Evolutionary conservation across 2,329 filamentous ascomycete species (phyloP).

Genomic region (Drechslera avenae): DNA sequence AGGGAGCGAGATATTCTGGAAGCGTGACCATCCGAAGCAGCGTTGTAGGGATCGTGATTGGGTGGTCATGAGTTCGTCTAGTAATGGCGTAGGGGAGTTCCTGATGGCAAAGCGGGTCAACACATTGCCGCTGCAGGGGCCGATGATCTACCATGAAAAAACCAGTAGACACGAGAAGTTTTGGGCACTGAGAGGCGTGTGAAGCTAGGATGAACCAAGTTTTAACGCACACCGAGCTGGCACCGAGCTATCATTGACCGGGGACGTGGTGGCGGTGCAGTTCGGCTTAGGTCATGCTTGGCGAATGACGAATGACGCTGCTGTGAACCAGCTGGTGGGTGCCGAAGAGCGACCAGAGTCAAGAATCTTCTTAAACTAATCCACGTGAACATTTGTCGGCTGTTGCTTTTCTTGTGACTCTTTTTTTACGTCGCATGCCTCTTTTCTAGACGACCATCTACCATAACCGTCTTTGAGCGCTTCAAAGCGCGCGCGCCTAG

Average conservation of each 20-base stretch:
- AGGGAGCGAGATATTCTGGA: constrained; percentile 22
- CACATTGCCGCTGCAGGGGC: constrained; percentile 40
- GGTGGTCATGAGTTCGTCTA: constrained; percentile 10
- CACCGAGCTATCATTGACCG: background rate
- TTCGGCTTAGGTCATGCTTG: constrained; percentile 10
- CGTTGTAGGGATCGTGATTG: constrained; percentile 21
- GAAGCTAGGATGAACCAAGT: constrained; percentile 12
- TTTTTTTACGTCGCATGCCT: constrained; percentile 6
- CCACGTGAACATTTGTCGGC: constrained; percentile 9
- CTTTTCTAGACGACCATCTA: background rate
- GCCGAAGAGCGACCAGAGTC: constrained; percentile 9
- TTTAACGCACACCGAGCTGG: constrained; percentile 1
- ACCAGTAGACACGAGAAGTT: constrained; percentile 18
- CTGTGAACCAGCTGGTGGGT: constrained; percentile 10
- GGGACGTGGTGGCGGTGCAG: constrained; percentile 18
- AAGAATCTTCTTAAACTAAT: constrained; percentile 11
- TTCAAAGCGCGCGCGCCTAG: constrained; percentile 31
- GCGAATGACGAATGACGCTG: constrained; percentile 15
- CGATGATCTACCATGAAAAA: constrained; percentile 24
- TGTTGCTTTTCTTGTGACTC: constrained; percentile 13
- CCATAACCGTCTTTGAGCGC: constrained; percentile 26
- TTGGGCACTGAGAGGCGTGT: constrained; percentile 13
- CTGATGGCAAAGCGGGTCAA: constrained; percentile 38
- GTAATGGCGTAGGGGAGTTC: constrained; percentile 20
- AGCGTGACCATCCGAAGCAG: constrained; percentile 22